A percentile compares a stretch with the other conserved stretches of the same genome.
phyloP scores from a whole-genome alignment of 495 filamentous ascomycete genomes.

The Hypoxylon intermedium region DNA sequence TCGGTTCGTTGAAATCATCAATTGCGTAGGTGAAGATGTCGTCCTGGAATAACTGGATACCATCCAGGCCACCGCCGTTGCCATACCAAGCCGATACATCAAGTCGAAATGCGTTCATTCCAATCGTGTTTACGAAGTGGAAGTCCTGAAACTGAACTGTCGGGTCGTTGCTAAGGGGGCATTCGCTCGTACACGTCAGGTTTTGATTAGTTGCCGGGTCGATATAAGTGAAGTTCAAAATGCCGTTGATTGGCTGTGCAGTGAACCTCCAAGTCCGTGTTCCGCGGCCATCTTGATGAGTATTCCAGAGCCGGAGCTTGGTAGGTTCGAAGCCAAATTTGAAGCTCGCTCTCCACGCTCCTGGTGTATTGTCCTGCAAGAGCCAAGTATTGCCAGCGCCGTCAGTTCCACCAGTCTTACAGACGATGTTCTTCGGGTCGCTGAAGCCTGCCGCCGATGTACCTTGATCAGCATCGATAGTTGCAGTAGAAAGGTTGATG shows the following conservation, averaged over 20 bases:
- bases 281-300: constrained; percentile 81
- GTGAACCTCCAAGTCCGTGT: constrained; percentile 86
- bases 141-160: constrained; percentile 82
- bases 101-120: constrained; percentile 87
- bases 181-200: constrained; percentile 74
- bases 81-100: constrained; percentile 89
- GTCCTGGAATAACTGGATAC: constrained; percentile 89
- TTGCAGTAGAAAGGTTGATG: constrained; percentile 81
- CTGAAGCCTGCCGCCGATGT: constrained; percentile 68
- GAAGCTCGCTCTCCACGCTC: constrained; percentile 85
- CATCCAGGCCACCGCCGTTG: constrained; percentile 81
- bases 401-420: constrained; percentile 69
- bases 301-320: constrained; percentile 89
- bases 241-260: constrained; percentile 81
- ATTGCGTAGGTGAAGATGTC: constrained; percentile 86
- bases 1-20: constrained; percentile 85
- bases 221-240: constrained; percentile 94
- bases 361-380: constrained; percentile 76
- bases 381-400: constrained; percentile 82
- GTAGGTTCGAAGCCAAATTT: constrained; percentile 82
- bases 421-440: constrained; percentile 85
- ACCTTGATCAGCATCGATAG: constrained; percentile 69
- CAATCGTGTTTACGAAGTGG: constrained; percentile 82
- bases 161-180: constrained; percentile 74
- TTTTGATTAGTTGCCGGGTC: constrained; percentile 72